These are phyloP conservation scores for Fusarium lyarnte DNA, from an alignment of 2,329 filamentous ascomycete genomes.

Conservation along the genomic window DNA sequence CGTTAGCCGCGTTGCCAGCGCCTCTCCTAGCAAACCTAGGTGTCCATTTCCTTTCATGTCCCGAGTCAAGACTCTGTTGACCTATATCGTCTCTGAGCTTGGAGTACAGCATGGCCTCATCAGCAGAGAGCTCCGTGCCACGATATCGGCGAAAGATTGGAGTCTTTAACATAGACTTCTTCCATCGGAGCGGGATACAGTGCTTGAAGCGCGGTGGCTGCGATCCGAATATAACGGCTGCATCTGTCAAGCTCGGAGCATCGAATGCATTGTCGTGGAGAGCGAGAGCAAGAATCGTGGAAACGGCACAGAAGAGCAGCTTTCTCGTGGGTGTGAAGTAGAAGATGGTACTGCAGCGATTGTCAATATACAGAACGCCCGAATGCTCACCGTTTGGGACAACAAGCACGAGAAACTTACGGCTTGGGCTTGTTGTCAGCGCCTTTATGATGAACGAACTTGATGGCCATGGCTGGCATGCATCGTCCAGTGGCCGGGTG, in stretches of 20 bases:
- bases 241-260: conserved; percentile 26
- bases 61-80: conserved; percentile 35
- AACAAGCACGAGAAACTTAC: not conserved
- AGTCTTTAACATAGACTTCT: conserved; percentile 41
- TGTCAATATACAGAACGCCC: not conserved
- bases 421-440: conserved; percentile 20
- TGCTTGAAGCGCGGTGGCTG: no score
- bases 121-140: conserved; percentile 11
- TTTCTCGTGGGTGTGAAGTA: conserved; percentile 41
- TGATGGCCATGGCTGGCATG: conserved; percentile 43
- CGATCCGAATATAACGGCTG: not conserved
- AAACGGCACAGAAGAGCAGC: conserved; percentile 42
- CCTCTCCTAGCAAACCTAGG: conserved; percentile 20
- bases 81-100: conserved; percentile 42
- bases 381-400: not conserved
- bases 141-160: conserved; percentile 38
- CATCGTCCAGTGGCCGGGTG: conserved; percentile 34
- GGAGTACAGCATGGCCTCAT: conserved; percentile 37
- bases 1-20: conserved; percentile 30
- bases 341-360: conserved; percentile 26
- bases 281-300: conserved; percentile 39
- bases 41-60: conserved; percentile 5
- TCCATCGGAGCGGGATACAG: conserved; percentile 36
- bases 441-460: conserved; percentile 46
- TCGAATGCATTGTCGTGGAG: conserved; percentile 41